Percentiles rank a stretch among this genome's conserved stretches.
Evolutionary conservation across 805 yeast genomes (phyloP).

Genomic region (Lachancea lanzarotensis): DNA sequence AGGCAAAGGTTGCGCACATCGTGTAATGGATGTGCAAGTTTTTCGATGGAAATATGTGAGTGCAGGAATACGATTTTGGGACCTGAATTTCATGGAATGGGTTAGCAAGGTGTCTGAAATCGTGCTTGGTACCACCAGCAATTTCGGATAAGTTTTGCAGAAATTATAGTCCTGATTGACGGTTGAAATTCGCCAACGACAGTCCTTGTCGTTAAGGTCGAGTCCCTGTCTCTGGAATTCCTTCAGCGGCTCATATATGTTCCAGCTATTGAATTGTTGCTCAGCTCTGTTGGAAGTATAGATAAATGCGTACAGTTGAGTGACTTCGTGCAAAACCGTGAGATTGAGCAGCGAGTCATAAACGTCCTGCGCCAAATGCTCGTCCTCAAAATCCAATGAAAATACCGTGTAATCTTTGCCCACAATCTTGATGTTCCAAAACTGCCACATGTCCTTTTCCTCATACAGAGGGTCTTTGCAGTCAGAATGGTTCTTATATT

Average conservation of each 20-base stretch:
- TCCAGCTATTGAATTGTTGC: constrained; percentile 62
- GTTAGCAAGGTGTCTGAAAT: constrained; percentile 76
- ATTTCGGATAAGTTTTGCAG: constrained; percentile 69
- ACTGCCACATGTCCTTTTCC: constrained; percentile 30
- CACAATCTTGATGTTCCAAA: constrained; percentile 57
- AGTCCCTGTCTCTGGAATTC: constrained; percentile 76
- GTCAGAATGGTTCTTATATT: constrained; percentile 19
- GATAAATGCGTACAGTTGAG: constrained; percentile 71
- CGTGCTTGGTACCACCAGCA: constrained; percentile 61
- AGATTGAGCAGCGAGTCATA: constrained; percentile 64
- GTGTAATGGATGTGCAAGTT: constrained; percentile 70
- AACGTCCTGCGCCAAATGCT: constrained; percentile 57
- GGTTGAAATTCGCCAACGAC: constrained; percentile 63
- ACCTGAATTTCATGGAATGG: constrained; percentile 80
- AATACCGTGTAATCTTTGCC: constrained; percentile 83
- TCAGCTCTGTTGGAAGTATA: constrained; percentile 75
- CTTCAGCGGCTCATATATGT: constrained; percentile 47
- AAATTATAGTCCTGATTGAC: constrained; percentile 61
- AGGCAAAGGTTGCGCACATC: constrained; percentile 90
- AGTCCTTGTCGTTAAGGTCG: constrained; percentile 28
- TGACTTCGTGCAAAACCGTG: constrained; percentile 47
- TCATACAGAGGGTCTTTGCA: constrained; percentile 11
- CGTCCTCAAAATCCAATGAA: constrained; percentile 64
- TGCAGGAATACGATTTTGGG: constrained; percentile 79
- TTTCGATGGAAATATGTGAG: constrained; percentile 65